Evolutionary conservation across 1,284 basidiomycete genomes (phyloP).

Genomic region (Agaricales sp.): DNA sequence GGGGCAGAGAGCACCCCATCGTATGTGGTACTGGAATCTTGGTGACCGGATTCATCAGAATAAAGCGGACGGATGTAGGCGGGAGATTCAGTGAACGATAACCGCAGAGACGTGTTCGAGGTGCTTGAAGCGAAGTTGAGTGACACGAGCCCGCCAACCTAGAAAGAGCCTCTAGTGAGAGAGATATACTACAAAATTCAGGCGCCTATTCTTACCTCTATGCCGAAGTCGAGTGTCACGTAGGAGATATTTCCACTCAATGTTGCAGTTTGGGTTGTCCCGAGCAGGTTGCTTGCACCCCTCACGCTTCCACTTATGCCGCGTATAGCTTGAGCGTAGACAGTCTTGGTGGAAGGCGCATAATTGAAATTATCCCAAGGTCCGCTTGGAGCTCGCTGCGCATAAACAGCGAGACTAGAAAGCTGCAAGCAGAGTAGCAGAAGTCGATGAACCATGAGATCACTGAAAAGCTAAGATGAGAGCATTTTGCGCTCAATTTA

Average conservation of each 20-base stretch:
- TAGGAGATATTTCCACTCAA: constrained; percentile 22
- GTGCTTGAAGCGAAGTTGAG: constrained; percentile 23
- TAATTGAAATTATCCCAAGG: constrained; percentile 40
- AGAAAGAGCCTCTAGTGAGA: neutral
- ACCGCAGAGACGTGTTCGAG: constrained; percentile 22
- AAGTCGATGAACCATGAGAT: too few relatives aligned
- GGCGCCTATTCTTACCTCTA: constrained; percentile 33
- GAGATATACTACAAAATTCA: neutral
- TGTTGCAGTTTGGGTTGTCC: constrained; percentile 21
- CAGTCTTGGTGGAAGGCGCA: constrained; percentile 28
- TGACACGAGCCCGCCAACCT: constrained; percentile 38
- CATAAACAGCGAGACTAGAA: too few relatives aligned
- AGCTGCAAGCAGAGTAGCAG: too few relatives aligned
- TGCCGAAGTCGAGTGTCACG: constrained; percentile 34
- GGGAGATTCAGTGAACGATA: constrained; percentile 38
- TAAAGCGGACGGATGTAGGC: constrained; percentile 30
- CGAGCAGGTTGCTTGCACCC: too few relatives aligned
- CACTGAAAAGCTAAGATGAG: too few relatives aligned
- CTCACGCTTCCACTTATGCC: constrained; percentile 21
- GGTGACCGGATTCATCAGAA: constrained; percentile 35
- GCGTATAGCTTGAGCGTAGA: constrained; percentile 25
- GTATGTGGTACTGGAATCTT: constrained; percentile 28
- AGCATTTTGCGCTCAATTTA: too few relatives aligned
- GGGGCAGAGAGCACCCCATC: constrained; percentile 34
- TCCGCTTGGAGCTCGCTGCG: constrained; percentile 28